A percentile compares a stretch with the other conserved stretches of the same genome.
phyloP scores from a whole-genome alignment of 768 basidiomycete genomes.

The Termitomyces bulborhizus region DNA sequence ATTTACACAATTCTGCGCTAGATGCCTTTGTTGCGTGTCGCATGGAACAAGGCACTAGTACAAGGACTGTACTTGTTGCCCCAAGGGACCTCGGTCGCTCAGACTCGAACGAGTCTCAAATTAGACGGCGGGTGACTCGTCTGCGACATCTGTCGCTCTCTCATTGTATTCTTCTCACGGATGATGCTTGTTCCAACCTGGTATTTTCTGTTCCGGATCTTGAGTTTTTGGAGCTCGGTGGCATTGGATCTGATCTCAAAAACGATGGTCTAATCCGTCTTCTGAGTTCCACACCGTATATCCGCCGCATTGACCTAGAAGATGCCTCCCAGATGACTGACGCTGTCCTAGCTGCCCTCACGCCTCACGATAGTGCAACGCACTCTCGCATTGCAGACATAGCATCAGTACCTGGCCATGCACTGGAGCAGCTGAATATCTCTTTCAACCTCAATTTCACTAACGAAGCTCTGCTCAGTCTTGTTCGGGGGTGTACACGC shows the following conservation, averaged over 20 bases:
- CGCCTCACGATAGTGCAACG: slow-evolving; percentile 29
- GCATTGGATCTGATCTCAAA: slow-evolving; percentile 61
- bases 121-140: slow-evolving; percentile 56
- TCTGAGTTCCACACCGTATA: slow-evolving; percentile 59
- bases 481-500: slow-evolving; percentile 58
- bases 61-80: slow-evolving; percentile 45
- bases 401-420: slow-evolving; percentile 50
- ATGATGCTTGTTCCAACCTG: slow-evolving; percentile 68
- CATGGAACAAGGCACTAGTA: slow-evolving; percentile 25
- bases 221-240: slow-evolving; percentile 74
- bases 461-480: slow-evolving; percentile 53
- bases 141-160: slow-evolving; percentile 75
- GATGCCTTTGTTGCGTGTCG: slow-evolving; percentile 64
- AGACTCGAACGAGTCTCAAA: slow-evolving; percentile 43
- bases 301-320: slow-evolving; percentile 81
- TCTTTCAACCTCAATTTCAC: slow-evolving; percentile 62
- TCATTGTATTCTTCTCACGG: slow-evolving; percentile 63
- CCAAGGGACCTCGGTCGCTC: slow-evolving; percentile 58
- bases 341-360: slow-evolving; percentile 58
- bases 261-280: slow-evolving; percentile 73
- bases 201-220: slow-evolving; percentile 65
- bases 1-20: slow-evolving; percentile 69
- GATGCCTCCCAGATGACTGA: slow-evolving; percentile 74
- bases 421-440: slow-evolving; percentile 65
- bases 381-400: slow-evolving; percentile 1